Conservation (phyloP, 208 protist species). For the Tritrichomonas foetus region DNA sequence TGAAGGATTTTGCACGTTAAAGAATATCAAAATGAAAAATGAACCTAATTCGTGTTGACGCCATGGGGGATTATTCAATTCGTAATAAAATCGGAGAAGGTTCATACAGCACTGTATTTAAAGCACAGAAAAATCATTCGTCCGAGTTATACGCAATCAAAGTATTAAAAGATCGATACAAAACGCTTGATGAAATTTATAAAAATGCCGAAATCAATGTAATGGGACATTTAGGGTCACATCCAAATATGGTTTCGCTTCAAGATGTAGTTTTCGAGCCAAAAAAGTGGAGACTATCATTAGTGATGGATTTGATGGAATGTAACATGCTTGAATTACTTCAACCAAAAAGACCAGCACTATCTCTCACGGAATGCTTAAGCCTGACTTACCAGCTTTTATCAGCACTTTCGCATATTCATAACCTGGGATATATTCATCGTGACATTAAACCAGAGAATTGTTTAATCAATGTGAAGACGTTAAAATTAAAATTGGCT, state of each 20-base stretch:
- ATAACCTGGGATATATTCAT: slow-evolving; percentile 77
- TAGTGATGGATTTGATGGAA: not conserved
- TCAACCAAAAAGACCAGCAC: slow-evolving; percentile 40
- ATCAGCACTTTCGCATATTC: slow-evolving; percentile 87
- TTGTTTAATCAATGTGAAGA: slow-evolving; percentile 71
- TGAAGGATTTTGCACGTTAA: too few relatives aligned
- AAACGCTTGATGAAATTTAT: not conserved
- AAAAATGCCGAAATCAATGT: not conserved
- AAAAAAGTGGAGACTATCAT: not conserved
- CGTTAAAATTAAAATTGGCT: slow-evolving; percentile 78
- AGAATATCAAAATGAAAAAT: too few relatives aligned
- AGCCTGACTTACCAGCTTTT: slow-evolving; percentile 86
- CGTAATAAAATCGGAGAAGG: not conserved
- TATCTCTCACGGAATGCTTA: too few relatives aligned
- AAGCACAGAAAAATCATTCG: not conserved
- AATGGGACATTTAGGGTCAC: not conserved
- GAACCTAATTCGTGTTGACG: not conserved
- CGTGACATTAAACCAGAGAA: slow-evolving; percentile 90
- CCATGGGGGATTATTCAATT: not conserved
- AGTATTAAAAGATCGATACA: not conserved
- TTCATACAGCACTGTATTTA: not conserved
- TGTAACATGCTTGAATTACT: slow-evolving; percentile 67
- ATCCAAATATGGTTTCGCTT: not conserved
- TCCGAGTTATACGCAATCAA: not conserved
- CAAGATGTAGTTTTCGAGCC: slow-evolving; percentile 11